These are phyloP conservation scores for Fraxinus albicans DNA, from an alignment of 305 asterid species.

Conservation along the genomic window DNA sequence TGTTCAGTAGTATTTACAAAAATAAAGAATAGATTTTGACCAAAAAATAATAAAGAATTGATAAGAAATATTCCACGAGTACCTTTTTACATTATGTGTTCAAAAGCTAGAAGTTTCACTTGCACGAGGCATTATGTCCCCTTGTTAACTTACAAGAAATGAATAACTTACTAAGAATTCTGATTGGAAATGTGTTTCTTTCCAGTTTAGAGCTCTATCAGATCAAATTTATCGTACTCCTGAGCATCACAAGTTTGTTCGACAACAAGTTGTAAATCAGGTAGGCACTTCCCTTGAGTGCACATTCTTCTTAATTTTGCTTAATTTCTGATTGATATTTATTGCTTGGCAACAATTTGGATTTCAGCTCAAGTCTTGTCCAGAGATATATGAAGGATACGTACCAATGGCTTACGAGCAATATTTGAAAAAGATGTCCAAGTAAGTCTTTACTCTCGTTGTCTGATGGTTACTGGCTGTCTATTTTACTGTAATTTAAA, in stretches of 20 bases:
- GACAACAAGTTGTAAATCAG: slow-evolving; percentile 86
- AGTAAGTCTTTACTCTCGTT: slow-evolving; percentile 42
- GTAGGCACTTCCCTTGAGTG: slow-evolving; percentile 35
- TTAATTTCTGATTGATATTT: slow-evolving; percentile 20
- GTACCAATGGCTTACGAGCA: slow-evolving; percentile 87
- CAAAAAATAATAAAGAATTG: neutral
- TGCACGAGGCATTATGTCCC: neutral
- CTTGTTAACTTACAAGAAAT: neutral
- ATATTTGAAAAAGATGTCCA: slow-evolving; percentile 78
- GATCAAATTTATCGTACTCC: slow-evolving; percentile 93
- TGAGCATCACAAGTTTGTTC: slow-evolving; percentile 87
- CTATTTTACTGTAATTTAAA: slow-evolving; percentile 19
- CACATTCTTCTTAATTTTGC: slow-evolving; percentile 7
- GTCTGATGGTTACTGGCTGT: slow-evolving; percentile 22
- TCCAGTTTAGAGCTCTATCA: slow-evolving; percentile 89
- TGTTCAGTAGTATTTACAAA: neutral
- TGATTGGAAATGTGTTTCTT: slow-evolving; percentile 22
- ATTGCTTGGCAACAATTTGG: slow-evolving; percentile 27
- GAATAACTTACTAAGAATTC: slow-evolving; percentile 11
- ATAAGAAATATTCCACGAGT: neutral
- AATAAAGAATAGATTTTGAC: neutral
- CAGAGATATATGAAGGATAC: slow-evolving; percentile 81
- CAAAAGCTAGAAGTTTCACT: neutral
- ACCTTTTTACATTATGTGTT: neutral
- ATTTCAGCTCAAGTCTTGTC: slow-evolving; percentile 69